phyloP scores from a whole-genome alignment of 208 protist species.

The Wallacemonas rigidus region DNA sequence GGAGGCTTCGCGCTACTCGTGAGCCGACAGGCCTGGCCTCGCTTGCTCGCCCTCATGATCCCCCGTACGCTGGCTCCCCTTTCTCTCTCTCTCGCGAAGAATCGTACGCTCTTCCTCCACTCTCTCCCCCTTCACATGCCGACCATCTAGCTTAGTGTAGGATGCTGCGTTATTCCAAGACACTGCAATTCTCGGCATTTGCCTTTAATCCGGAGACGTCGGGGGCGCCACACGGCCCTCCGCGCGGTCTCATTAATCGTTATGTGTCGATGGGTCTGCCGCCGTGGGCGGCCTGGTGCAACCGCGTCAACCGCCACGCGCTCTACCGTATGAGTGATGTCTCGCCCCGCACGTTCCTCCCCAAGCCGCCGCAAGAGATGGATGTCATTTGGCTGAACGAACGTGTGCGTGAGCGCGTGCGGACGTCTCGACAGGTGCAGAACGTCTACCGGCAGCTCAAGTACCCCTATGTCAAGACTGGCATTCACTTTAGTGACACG shows the following conservation, averaged over 20 bases:
- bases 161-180: conserved; percentile 44
- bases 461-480: conserved; percentile 89
- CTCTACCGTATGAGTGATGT: conserved; percentile 88
- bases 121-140: conserved; percentile 1
- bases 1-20: too few relatives aligned
- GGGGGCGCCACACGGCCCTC: conserved; percentile 73
- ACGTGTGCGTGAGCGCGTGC: conserved; percentile 84
- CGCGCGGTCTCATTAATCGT: conserved; percentile 87
- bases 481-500: conserved; percentile 87
- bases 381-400: conserved; percentile 93
- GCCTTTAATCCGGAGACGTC: conserved; percentile 86
- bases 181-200: conserved; percentile 74
- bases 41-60: background rate
- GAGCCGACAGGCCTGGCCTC: background rate
- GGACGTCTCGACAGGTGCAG: conserved; percentile 86
- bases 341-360: conserved; percentile 70
- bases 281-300: conserved; percentile 91
- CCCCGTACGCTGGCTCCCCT: background rate
- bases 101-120: background rate
- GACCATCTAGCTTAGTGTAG: background rate
- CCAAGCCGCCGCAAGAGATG: conserved; percentile 85
- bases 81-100: conserved; percentile 5
- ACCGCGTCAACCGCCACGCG: conserved; percentile 78
- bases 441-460: conserved; percentile 91
- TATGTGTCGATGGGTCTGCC: conserved; percentile 90